Evolutionary conservation across 495 filamentous ascomycete species (phyloP), one percentile per base, ranked within the genome.

Genomic region (Penicillium desertorum): DNA sequence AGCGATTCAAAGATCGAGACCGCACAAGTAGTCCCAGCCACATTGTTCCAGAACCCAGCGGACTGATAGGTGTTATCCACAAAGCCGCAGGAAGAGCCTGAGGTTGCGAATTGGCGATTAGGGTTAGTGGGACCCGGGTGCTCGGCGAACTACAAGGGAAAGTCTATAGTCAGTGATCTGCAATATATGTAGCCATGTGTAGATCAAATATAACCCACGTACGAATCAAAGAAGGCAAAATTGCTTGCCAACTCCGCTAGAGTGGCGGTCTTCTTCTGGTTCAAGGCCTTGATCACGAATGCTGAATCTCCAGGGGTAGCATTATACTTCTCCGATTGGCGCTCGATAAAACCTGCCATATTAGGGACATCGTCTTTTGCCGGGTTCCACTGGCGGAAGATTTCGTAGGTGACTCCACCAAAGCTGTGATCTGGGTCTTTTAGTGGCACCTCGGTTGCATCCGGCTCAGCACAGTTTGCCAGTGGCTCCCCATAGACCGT

Each of bases 321-420:
- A 19, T 55, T 48, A 52, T 76, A 78, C 57, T 70, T 71, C 29
- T 76, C 74, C n/a, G 70, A 73, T 51, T 76, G 72, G 8, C 74
- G 70, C 60, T 76, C 71, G 45, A 78, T 66, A 51, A 76, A 78
- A 49, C 75, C 74, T 16, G 58, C 67, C 74, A 78, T 76, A 46
- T 67, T 75, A 48, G 74, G 72, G 3, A 63, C 60, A 55, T 76
- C 75, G 30, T 67, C 57, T 20, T 69, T 74, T 22, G 62, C 64
- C 11, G 61, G 66, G 17, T 75, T 63, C 71, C 75, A 39, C 36
- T 39, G 36, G 36, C 36, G 36, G 36, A 39, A n/a, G 16, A 39
- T 39, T 39, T 39, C 36, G 5, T 39, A 39, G 36, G 16, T 17
- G 36, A 17, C 36, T n/a, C 36, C 74, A n/a, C 69, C 72, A 44